A percentile compares a stretch with the other conserved stretches of the same genome.
These are phyloP conservation scores for Euphrasia confusa DNA, from an alignment of 257 asterid species.

Conservation along the genomic window DNA sequence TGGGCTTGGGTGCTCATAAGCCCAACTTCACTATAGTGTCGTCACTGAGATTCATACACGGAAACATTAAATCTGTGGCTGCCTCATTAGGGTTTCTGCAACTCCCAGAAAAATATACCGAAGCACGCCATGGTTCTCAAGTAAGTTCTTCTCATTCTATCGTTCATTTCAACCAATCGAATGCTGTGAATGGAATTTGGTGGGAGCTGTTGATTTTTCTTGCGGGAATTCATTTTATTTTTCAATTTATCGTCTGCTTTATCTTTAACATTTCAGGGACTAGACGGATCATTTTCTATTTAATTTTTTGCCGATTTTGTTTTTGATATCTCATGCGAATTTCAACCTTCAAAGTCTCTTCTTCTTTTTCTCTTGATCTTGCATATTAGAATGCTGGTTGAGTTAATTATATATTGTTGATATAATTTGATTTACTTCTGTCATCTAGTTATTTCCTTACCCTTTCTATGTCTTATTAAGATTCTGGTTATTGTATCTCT, in stretches of 20 bases:
- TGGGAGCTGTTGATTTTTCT: neutral
- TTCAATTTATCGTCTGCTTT: too few species aligned
- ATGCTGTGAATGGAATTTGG: neutral
- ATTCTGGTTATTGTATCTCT: neutral
- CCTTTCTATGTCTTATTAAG: neutral
- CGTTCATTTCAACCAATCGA: neutral
- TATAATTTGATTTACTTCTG: neutral
- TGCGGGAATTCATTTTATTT: too few species aligned
- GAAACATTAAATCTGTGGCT: neutral
- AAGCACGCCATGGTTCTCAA: slow-evolving; percentile 54
- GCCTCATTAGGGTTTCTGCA: neutral
- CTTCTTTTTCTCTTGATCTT: too few species aligned
- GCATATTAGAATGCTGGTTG: neutral
- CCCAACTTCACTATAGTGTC: neutral
- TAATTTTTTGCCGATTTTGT: neutral
- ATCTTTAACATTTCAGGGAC: too few species aligned
- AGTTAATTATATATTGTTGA: neutral
- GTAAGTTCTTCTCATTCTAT: slow-evolving; percentile 24
- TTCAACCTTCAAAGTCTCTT: too few species aligned
- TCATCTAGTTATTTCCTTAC: too few species aligned
- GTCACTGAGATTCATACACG: neutral
- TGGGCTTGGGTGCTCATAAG: neutral
- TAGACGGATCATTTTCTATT: too few species aligned
- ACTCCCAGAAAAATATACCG: neutral
- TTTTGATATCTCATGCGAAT: neutral